phyloP scores from a whole-genome alignment of 2,329 filamentous ascomycete species.

The Phialocephala subalpina region DNA sequence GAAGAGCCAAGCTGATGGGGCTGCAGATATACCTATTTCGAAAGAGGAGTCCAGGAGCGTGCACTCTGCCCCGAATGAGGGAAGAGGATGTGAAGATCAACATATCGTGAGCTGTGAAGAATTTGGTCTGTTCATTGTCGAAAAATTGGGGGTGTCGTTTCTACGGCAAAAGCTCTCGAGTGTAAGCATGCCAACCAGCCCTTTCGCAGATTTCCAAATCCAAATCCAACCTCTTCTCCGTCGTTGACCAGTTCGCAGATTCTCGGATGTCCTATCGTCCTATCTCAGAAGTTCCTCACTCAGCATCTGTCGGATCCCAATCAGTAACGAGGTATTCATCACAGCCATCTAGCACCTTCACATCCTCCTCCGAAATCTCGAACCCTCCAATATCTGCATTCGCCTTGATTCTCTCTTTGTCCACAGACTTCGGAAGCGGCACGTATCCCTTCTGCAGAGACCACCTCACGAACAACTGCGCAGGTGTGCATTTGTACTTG shows the following conservation, averaged over 20 bases:
- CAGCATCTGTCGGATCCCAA: slow-evolving; percentile 59
- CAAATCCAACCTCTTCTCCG: no score
- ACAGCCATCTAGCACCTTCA: slow-evolving; percentile 67
- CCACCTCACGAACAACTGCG: slow-evolving; percentile 81
- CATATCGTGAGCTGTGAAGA: neutral
- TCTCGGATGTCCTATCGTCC: neutral
- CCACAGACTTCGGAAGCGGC: slow-evolving; percentile 76
- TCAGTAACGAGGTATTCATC: slow-evolving; percentile 80
- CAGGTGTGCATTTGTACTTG: slow-evolving; percentile 75
- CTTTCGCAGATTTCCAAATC: no score
- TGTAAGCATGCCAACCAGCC: neutral
- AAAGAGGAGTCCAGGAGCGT: no score
- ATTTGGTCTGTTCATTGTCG: neutral
- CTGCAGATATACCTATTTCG: no score
- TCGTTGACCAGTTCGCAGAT: neutral
- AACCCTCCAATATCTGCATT: slow-evolving; percentile 70
- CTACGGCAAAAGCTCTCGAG: neutral
- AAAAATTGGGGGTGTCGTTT: neutral
- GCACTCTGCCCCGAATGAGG: neutral
- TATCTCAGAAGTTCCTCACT: slow-evolving; percentile 27
- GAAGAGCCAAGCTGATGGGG: no score
- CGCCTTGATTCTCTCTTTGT: slow-evolving; percentile 66
- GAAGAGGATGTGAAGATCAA: neutral
- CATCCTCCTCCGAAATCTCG: slow-evolving; percentile 68
- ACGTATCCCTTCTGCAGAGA: slow-evolving; percentile 78